Evolutionary conservation across 2,329 filamentous ascomycete genomes (phyloP), one percentile per base, ranked within the genome.

Genomic region (Elsinoe ampelina): DNA sequence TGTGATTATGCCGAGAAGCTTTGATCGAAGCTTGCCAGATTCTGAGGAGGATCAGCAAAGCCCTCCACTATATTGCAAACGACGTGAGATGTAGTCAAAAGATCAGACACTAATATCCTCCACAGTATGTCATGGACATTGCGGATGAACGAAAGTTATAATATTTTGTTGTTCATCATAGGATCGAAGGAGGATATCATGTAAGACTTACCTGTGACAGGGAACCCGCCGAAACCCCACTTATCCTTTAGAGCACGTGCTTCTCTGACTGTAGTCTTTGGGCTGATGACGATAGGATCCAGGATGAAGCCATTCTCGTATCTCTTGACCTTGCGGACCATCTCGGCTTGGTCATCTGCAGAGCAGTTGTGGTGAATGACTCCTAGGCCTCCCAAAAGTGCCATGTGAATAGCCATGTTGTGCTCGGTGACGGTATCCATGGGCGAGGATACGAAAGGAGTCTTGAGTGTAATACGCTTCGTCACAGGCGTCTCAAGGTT

Each of bases 101-200:
- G 58, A 60, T 68, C 67, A 69, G 67, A 67, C 36, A 48, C 54
- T 61, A 59, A 48, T 54, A 62, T 61, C 67, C 61, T 71, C 69
- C 67, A 68, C 68, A 67, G 60, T 63, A 66, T 62, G 63, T 63
- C 64, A 63, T 58, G 64, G 76, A 87, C 86, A 82, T 85, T 95
- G 81, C 89, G 89, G 93, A 92, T 92, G 93, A 98, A 98, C 93
- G 93, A 98, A 98, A 98, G 93, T 97, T 97, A 96, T 87, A 82
- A 78, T 73, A 73, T 81, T 79, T 77, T 75, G 22, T 80, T 78
- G 73, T 71, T 82, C 93, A 95, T 95, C 88, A 90, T 78, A 74
- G 70, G 65, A 75, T 75, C 70, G 57, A 45, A 63, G 47, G 58
- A 57, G 43, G 22, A 59, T 58, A 12, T 36, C 38, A 61, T 61